Evolutionary conservation across 73 alveolate species (phyloP).

Genomic region (Vitrella brassicaformis): DNA sequence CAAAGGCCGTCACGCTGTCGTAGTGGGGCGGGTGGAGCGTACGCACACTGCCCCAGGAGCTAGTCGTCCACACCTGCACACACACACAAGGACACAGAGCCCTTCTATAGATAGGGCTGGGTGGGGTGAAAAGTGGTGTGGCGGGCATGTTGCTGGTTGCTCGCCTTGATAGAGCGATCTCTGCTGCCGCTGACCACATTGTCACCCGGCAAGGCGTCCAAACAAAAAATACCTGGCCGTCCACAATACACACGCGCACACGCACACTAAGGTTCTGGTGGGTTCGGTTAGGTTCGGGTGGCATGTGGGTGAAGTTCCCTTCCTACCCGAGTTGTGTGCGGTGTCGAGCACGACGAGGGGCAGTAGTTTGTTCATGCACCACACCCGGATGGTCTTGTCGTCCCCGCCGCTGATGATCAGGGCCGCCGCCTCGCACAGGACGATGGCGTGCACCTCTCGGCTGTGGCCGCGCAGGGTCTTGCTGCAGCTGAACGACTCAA

Average conservation of each 20-base stretch:
- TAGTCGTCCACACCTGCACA: neutral
- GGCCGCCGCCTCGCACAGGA: neutral
- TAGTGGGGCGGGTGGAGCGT: slow-evolving; percentile 20
- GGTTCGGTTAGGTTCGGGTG: too few relatives aligned
- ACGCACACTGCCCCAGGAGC: neutral
- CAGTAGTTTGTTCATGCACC: neutral
- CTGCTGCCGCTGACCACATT: slow-evolving; percentile 9
- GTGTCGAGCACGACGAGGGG: neutral
- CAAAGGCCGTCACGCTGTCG: slow-evolving; percentile 17
- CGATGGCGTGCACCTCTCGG: slow-evolving; percentile 1
- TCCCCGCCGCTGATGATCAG: neutral
- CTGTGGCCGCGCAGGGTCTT: slow-evolving; percentile 19
- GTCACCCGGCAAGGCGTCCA: too few relatives aligned
- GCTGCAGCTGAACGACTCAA: slow-evolving; percentile 17
- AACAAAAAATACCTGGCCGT: too few relatives aligned
- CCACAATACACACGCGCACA: too few relatives aligned
- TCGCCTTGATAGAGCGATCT: too few relatives aligned
- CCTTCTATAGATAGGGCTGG: neutral
- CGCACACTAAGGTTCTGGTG: too few relatives aligned
- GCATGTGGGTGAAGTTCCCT: too few relatives aligned
- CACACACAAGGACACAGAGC: neutral
- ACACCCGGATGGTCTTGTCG: neutral
- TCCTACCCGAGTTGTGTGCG: neutral
- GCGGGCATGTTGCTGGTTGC: too few relatives aligned
- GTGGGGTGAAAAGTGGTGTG: neutral